These are phyloP conservation scores for Cerioporus squamosus DNA, from an alignment of 1,284 basidiomycete genomes.

Conservation along the genomic window DNA sequence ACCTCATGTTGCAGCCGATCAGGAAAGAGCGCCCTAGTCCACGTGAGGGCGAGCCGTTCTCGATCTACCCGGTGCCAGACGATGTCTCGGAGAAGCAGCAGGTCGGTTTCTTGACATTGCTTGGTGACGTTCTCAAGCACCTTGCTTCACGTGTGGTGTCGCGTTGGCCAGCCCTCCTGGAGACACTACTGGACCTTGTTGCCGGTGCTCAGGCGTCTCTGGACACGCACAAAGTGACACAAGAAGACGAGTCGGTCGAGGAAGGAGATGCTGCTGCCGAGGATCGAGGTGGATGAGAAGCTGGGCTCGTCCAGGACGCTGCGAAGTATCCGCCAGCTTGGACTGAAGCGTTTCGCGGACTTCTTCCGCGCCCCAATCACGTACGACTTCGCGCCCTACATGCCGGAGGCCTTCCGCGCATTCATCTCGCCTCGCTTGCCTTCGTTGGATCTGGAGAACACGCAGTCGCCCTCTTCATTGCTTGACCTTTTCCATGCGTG, in stretches of 20 bases:
- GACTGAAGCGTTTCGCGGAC: constrained; percentile 86
- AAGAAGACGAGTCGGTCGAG: constrained; percentile 37
- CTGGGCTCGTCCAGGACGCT: constrained; percentile 45
- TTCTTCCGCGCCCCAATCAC: constrained; percentile 78
- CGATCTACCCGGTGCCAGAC: constrained; percentile 29
- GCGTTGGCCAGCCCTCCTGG: constrained; percentile 79
- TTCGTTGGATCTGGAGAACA: constrained; percentile 83
- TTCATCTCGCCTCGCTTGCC: constrained; percentile 87
- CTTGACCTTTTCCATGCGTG: constrained; percentile 88
- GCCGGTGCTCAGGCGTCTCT: constrained; percentile 67
- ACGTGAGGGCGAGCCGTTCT: constrained; percentile 24
- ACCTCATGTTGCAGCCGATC: constrained; percentile 91
- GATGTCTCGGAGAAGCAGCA: constrained; percentile 70
- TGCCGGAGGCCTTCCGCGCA: constrained; percentile 67
- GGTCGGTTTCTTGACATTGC: constrained; percentile 81
- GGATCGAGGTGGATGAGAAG: constrained; percentile 36
- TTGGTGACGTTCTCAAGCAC: constrained; percentile 84
- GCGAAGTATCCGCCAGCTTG: constrained; percentile 78
- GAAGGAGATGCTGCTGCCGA: constrained; percentile 42
- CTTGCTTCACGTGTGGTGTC: constrained; percentile 72
- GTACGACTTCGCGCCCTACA: constrained; percentile 81
- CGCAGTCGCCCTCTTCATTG: constrained; percentile 89
- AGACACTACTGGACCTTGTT: constrained; percentile 67
- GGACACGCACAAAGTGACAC: constrained; percentile 27
- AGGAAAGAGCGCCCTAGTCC: constrained; percentile 35